These are phyloP conservation scores for Ceratocystis diversiconidia DNA, from an alignment of 2,329 filamentous ascomycete species.

Conservation along the genomic window DNA sequence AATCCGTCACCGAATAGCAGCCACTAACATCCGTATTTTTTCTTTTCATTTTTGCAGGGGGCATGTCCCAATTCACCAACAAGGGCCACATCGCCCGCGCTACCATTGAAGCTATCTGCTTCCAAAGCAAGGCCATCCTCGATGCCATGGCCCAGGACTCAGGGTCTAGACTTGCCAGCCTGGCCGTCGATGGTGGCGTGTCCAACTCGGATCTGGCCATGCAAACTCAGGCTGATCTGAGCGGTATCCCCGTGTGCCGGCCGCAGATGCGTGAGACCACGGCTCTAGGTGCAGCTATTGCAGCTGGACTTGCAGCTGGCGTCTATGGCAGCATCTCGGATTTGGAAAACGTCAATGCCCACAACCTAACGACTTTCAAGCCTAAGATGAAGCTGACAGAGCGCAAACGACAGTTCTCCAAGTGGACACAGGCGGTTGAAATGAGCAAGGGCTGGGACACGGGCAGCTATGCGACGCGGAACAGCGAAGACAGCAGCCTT, in stretches of 20 bases:
- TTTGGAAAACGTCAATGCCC: slow-evolving; percentile 56
- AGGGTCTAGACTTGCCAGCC: slow-evolving; percentile 54
- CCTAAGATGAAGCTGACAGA: slow-evolving; percentile 42
- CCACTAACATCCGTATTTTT: slow-evolving; percentile 8
- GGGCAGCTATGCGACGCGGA: background rate
- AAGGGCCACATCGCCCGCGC: slow-evolving; percentile 78
- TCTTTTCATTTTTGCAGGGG: slow-evolving; percentile 37
- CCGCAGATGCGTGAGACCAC: slow-evolving; percentile 86
- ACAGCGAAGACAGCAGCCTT: slow-evolving; percentile 3
- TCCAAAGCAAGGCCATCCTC: slow-evolving; percentile 82
- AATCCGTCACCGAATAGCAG: background rate
- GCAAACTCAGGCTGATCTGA: slow-evolving; percentile 81
- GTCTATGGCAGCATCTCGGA: slow-evolving; percentile 67
- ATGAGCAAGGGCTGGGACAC: slow-evolving; percentile 41
- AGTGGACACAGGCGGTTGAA: slow-evolving; percentile 44
- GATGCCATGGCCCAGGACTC: slow-evolving; percentile 85
- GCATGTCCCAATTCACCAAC: slow-evolving; percentile 72
- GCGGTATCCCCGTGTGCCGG: slow-evolving; percentile 66
- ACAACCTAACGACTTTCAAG: slow-evolving; percentile 54
- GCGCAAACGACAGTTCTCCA: slow-evolving; percentile 31
- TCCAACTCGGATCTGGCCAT: slow-evolving; percentile 80
- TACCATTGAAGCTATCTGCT: slow-evolving; percentile 81
- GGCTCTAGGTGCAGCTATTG: slow-evolving; percentile 74
- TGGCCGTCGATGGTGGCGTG: slow-evolving; percentile 81
- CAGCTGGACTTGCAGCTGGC: slow-evolving; percentile 69